These are phyloP conservation scores for Pleurotus ostreatus DNA, from an alignment of 768 basidiomycete species.

Conservation along the genomic window DNA sequence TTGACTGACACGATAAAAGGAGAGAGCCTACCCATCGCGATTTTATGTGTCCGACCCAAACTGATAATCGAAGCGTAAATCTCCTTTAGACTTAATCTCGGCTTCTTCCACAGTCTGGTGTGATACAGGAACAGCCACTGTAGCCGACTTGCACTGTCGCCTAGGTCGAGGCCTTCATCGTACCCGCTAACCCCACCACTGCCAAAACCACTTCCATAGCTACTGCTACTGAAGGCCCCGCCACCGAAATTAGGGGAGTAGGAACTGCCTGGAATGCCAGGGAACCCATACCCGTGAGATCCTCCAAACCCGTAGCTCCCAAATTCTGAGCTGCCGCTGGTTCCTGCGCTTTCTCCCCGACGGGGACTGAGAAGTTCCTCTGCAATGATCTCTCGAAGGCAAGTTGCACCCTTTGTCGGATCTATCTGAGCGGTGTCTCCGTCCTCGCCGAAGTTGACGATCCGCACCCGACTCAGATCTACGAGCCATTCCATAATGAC, in stretches of 20 bases:
- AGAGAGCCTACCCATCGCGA: constrained; percentile 64
- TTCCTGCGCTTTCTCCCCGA: constrained; percentile 44
- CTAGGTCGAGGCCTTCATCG: constrained; percentile 4
- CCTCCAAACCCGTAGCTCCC: constrained; percentile 28
- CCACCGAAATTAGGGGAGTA: not conserved
- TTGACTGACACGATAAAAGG: too few relatives aligned
- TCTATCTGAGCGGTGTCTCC: not conserved
- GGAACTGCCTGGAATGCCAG: constrained; percentile 41
- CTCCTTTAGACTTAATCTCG: constrained; percentile 76
- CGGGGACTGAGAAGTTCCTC: constrained; percentile 64
- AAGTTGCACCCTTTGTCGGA: constrained; percentile 36
- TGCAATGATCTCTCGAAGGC: constrained; percentile 72
- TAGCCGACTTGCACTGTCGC: constrained; percentile 33
- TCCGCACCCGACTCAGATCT: constrained; percentile 69
- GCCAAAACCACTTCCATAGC: constrained; percentile 1
- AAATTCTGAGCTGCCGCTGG: constrained; percentile 37
- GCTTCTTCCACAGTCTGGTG: constrained; percentile 81
- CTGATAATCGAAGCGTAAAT: constrained; percentile 74
- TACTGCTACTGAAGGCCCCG: not conserved
- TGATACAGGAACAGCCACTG: constrained; percentile 82
- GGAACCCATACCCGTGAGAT: constrained; percentile 1
- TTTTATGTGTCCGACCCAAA: constrained; percentile 68
- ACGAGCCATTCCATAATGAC: constrained; percentile 86
- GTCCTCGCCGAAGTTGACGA: constrained; percentile 35
- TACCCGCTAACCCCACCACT: not conserved